Evolutionary conservation across 2,329 filamentous ascomycete genomes (phyloP), one percentile per base, ranked within the genome.

Genomic region (Monosporascus sp.): DNA sequence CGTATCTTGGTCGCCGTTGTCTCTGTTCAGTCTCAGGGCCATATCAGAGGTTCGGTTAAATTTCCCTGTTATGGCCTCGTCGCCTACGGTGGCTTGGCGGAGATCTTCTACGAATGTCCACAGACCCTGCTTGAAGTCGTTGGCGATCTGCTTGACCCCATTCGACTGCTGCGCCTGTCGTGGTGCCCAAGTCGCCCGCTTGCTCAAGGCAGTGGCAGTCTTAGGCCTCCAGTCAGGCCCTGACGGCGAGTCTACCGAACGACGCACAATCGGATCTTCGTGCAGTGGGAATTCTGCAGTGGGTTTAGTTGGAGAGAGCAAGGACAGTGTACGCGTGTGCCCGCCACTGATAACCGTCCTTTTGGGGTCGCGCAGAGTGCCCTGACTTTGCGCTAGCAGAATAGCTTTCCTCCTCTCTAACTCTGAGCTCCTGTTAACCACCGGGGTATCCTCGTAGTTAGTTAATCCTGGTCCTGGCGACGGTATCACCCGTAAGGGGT

Each of bases 81-180:
- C 94, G 24, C 94, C 94, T 7, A 99, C 91, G 0, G 94, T 96
- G 15, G 93, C 95, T 71, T 97, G 94, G 60, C 92, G 82, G 48
- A 99, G 84, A 67, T 99, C 94, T 68, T 97, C 94, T 55, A 96
- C 85, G 71, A 99, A 99, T 1, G 90, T 96, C 84, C 89, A 92
- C 48, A 99, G 74, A 2, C 94, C 93, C 50, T 94, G 84, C 68
- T 87, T 90, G 70, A 99, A 85, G 71, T 97, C 94, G 55, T 89
- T 88, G 17, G 92, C 89, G 70, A 96, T 86, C 69, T 94, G 89
- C 67, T 91, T 91, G 55, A 83, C 72, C 44, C 70, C 78, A 1
- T 72, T 65, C 14, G 67, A 60, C 31, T 71, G 73, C 41, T 74
- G 74, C 31, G 74, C 72, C 31, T 77, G 73, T 43, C 76, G 76